Percentiles rank a stretch among this genome's conserved stretches.
phyloP scores from a whole-genome alignment of 2,329 filamentous ascomycete species.

The Neonectria ditissima region DNA sequence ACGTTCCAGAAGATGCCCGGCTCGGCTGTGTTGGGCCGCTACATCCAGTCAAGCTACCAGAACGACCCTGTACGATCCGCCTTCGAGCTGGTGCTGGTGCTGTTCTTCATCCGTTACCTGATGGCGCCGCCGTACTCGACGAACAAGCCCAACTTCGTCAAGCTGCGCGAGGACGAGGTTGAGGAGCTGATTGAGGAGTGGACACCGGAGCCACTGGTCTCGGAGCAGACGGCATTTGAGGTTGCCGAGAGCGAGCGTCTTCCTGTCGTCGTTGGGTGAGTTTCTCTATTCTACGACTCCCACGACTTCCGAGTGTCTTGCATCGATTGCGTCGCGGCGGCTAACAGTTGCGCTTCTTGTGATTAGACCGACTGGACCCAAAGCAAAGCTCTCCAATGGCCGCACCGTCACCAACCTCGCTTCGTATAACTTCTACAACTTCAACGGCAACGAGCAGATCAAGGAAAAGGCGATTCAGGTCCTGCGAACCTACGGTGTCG shows the following conservation, averaged over 20 bases:
- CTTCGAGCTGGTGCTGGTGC: slow-evolving; percentile 91
- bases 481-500: slow-evolving; percentile 93
- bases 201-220: slow-evolving; percentile 92
- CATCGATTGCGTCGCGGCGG: neutral
- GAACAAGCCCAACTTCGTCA: slow-evolving; percentile 88
- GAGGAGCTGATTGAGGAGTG: slow-evolving; percentile 97
- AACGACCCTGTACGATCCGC: slow-evolving; percentile 94
- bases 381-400: slow-evolving; percentile 88
- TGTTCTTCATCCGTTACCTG: slow-evolving; percentile 95
- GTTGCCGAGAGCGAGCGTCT: slow-evolving; percentile 85
- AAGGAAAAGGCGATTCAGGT: slow-evolving; percentile 97
- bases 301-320: neutral
- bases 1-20: slow-evolving; percentile 92
- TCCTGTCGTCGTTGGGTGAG: slow-evolving; percentile 88
- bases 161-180: slow-evolving; percentile 90
- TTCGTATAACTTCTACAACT: slow-evolving; percentile 98
- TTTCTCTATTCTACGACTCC: neutral
- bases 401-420: slow-evolving; percentile 93
- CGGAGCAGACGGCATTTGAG: slow-evolving; percentile 78
- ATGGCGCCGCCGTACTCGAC: slow-evolving; percentile 93
- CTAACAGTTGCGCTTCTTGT: neutral
- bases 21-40: slow-evolving; percentile 92
- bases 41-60: slow-evolving; percentile 97
- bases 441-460: slow-evolving; percentile 90
- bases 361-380: slow-evolving; percentile 84